Evolutionary conservation across 1,139 yeast genomes (phyloP).

Genomic region (Saccharomyces pastorianus): DNA sequence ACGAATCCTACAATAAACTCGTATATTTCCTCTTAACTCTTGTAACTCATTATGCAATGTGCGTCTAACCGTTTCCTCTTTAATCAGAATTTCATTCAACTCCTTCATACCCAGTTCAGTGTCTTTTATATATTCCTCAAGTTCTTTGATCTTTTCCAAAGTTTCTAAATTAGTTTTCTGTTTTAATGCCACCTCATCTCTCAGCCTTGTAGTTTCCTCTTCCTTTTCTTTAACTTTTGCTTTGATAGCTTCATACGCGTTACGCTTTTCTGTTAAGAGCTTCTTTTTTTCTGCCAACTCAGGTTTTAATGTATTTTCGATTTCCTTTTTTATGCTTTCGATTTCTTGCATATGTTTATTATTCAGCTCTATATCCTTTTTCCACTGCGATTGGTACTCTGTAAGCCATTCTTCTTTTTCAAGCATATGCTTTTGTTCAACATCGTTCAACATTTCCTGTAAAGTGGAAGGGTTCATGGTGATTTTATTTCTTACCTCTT

Average conservation of each 20-base stretch:
- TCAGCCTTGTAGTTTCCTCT: constrained; percentile 15
- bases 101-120: constrained; percentile 25
- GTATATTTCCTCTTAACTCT: constrained; percentile 82
- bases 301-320: constrained; percentile 16
- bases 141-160: constrained; percentile 15
- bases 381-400: constrained; percentile 23
- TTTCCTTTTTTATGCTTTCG: constrained; percentile 14
- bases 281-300: constrained; percentile 12
- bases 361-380: constrained; percentile 15
- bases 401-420: constrained; percentile 25
- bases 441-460: constrained; percentile 16
- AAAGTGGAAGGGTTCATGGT: constrained; percentile 22
- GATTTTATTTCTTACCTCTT: constrained; percentile 20
- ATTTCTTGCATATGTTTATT: constrained; percentile 13
- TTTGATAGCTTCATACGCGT: constrained; percentile 8
- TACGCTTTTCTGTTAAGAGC: constrained; percentile 14
- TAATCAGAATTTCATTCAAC: constrained; percentile 33
- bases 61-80: constrained; percentile 53
- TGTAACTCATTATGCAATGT: constrained; percentile 66
- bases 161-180: constrained; percentile 14
- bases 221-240: constrained; percentile 8
- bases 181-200: constrained; percentile 7
- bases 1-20: constrained; percentile 83
- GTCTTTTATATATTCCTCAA: constrained; percentile 26
- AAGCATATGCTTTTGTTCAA: constrained; percentile 17